These are phyloP conservation scores for Akanthomyces muscarius DNA, from an alignment of 2,329 filamentous ascomycete species.

Conservation along the genomic window DNA sequence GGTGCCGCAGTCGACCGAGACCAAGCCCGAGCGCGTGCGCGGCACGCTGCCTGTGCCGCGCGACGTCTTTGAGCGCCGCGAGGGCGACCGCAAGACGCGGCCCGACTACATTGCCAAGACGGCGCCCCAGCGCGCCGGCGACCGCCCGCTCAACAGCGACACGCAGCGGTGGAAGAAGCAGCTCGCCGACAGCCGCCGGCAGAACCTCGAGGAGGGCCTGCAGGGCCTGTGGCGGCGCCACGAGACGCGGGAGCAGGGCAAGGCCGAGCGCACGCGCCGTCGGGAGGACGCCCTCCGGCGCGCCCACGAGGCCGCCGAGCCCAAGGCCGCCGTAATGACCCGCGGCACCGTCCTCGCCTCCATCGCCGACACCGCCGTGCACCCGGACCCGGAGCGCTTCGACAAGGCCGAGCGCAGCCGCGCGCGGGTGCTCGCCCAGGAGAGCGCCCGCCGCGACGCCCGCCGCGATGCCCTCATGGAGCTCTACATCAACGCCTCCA, in stretches of 20 bases:
- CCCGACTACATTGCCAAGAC: constrained; percentile 57
- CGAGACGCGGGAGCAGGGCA: constrained; percentile 35
- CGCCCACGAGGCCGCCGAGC: constrained; percentile 60
- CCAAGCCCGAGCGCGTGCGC: constrained; percentile 51
- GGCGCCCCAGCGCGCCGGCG: constrained; percentile 51
- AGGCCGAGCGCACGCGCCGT: constrained; percentile 36
- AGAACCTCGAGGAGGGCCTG: constrained; percentile 69
- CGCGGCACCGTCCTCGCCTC: constrained; percentile 58
- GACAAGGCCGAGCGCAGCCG: constrained; percentile 45
- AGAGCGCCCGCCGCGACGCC: constrained; percentile 48
- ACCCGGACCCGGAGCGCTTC: constrained; percentile 61
- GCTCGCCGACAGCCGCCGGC: constrained; percentile 68
- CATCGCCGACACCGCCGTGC: constrained; percentile 44
- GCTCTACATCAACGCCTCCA: constrained; percentile 81
- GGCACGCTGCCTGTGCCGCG: constrained; percentile 82
- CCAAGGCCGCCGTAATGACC: constrained; percentile 73
- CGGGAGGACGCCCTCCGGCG: constrained; percentile 45
- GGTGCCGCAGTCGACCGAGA: constrained; percentile 64
- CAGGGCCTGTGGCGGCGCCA: constrained; percentile 66
- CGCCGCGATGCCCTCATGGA: constrained; percentile 73
- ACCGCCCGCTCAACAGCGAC: constrained; percentile 33
- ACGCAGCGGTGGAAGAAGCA: constrained; percentile 61
- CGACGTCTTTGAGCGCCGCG: constrained; percentile 63
- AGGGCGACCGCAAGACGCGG: constrained; percentile 57
- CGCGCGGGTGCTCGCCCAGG: constrained; percentile 40